These are phyloP conservation scores for Centaurea solstitialis DNA, from an alignment of 129 eudicot genomes.

Conservation along the genomic window DNA sequence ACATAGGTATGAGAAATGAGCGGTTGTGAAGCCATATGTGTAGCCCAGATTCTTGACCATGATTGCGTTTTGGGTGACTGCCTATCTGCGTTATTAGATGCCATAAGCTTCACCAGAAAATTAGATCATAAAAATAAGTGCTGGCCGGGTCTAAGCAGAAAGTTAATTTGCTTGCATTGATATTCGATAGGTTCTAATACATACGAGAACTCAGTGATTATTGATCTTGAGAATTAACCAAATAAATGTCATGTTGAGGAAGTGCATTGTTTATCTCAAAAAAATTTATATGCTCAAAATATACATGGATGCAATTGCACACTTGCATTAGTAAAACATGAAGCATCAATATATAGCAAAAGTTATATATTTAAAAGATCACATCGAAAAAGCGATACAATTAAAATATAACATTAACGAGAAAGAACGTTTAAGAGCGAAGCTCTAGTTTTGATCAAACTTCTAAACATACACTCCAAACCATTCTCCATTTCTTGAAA, in stretches of 20 bases:
- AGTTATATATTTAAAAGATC: not conserved
- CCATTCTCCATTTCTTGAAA: conserved; percentile 52
- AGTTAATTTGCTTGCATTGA: not conserved
- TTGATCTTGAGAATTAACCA: not conserved
- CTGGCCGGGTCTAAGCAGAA: not conserved
- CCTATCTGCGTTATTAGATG: not conserved
- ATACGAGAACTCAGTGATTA: not conserved
- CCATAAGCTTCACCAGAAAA: not conserved
- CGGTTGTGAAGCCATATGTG: not conserved
- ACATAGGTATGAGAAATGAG: not conserved
- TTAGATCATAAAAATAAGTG: not conserved
- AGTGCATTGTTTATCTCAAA: conserved; percentile 10
- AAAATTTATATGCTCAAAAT: conserved; percentile 8
- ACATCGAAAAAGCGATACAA: conserved; percentile 2
- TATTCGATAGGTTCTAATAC: not conserved
- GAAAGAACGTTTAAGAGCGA: conserved; percentile 44
- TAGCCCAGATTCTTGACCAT: not conserved
- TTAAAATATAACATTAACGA: conserved; percentile 16
- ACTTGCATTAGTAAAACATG: conserved; percentile 30
- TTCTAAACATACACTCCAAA: conserved; percentile 49
- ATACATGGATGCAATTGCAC: conserved; percentile 35
- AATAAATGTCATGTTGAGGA: not conserved
- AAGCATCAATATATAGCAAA: conserved; percentile 20
- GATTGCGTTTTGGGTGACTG: not conserved
- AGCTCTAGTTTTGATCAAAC: conserved; percentile 48